Evolutionary conservation across 495 filamentous ascomycete genomes (phyloP).

Genomic region (Tirmania nivea): DNA sequence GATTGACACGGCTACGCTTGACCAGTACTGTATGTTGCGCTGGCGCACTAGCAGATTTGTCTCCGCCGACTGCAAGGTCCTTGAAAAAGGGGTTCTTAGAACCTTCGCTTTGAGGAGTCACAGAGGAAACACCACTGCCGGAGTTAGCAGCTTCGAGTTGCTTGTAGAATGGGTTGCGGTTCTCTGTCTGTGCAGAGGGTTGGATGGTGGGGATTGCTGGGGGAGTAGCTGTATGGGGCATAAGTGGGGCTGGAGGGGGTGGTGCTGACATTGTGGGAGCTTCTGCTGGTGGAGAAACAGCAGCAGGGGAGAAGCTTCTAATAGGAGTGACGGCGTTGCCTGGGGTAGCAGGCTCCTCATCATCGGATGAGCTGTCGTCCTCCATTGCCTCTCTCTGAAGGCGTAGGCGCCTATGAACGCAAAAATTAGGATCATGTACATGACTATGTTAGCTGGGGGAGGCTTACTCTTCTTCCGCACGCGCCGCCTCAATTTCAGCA

Average conservation of each 20-base stretch:
- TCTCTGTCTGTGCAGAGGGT: conserved; percentile 18
- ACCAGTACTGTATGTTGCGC: conserved; percentile 23
- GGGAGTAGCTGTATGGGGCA: conserved; percentile 25
- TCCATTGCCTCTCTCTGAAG: conserved; percentile 69
- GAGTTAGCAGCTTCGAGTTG: not conserved
- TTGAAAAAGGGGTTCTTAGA: conserved; percentile 56
- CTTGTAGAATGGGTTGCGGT: conserved; percentile 19
- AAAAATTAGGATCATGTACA: not conserved
- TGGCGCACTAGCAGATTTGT: conserved; percentile 16
- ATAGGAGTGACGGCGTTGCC: conserved; percentile 11
- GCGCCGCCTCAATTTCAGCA: conserved; percentile 78
- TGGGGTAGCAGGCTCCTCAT: conserved; percentile 53
- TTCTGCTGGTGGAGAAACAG: conserved; percentile 27
- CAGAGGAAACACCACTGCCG: conserved; percentile 12
- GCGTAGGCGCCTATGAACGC: conserved; percentile 20
- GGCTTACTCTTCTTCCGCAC: conserved; percentile 43
- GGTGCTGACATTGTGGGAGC: conserved; percentile 25
- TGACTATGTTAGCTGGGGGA: not conserved
- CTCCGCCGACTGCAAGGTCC: conserved; percentile 32
- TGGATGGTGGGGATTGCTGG: conserved; percentile 22
- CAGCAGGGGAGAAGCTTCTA: conserved; percentile 12
- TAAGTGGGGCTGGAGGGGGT: conserved; percentile 22
- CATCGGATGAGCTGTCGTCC: conserved; percentile 60
- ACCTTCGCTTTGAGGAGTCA: conserved; percentile 21
- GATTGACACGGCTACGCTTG: conserved; percentile 10